These are phyloP conservation scores for Pseudocercospora cruenta DNA, from an alignment of 2,329 filamentous ascomycete genomes.

Conservation along the genomic window DNA sequence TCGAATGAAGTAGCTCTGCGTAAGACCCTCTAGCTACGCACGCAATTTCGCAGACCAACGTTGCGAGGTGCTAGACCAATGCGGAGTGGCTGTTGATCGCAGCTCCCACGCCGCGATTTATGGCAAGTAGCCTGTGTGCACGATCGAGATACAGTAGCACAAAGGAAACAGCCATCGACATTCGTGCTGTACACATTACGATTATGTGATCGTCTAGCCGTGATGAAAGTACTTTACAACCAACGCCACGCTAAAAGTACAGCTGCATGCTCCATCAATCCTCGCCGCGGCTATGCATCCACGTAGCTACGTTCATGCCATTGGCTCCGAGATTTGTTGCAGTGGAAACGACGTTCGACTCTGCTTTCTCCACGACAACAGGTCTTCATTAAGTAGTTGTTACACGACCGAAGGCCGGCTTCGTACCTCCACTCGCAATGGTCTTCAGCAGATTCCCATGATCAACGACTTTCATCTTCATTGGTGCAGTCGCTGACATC, in stretches of 20 bases:
- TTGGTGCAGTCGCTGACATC: not conserved
- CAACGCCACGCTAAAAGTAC: not conserved
- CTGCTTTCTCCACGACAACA: not conserved
- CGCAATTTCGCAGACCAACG: too few species aligned
- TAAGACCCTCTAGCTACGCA: too few species aligned
- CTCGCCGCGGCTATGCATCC: not conserved
- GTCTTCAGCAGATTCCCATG: not conserved
- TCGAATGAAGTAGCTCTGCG: too few species aligned
- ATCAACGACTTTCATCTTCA: slow-evolving; percentile 11
- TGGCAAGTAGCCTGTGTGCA: not conserved
- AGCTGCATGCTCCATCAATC: not conserved
- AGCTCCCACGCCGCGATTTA: too few species aligned
- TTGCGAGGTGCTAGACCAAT: too few species aligned
- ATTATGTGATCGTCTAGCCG: not conserved
- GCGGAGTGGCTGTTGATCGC: too few species aligned
- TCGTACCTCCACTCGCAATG: not conserved
- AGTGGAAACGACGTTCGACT: not conserved
- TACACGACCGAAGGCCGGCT: slow-evolving; percentile 8
- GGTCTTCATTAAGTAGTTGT: slow-evolving; percentile 9
- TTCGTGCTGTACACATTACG: not conserved
- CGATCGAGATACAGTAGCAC: not conserved
- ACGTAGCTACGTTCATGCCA: not conserved
- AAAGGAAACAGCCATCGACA: not conserved
- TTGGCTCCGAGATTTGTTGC: not conserved
- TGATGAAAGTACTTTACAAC: not conserved